These are phyloP conservation scores for Clarireedia monteithiana DNA, from an alignment of 2,329 filamentous ascomycete genomes.

Conservation along the genomic window DNA sequence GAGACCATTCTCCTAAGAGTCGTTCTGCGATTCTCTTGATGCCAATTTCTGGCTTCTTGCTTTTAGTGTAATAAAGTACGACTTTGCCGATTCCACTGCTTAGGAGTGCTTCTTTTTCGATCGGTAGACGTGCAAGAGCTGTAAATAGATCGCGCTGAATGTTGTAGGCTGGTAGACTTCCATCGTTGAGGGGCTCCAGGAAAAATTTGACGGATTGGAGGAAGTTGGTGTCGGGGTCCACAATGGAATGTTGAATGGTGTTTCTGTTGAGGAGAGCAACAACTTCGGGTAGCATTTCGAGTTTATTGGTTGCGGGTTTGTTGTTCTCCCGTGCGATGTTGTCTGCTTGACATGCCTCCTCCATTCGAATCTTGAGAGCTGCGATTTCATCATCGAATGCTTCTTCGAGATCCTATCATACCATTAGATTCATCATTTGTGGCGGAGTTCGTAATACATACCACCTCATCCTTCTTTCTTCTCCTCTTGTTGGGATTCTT, in stretches of 20 bases:
- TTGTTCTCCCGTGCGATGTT: constrained; percentile 72
- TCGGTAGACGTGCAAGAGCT: constrained; percentile 70
- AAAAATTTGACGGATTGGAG: constrained; percentile 95
- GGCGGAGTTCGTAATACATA: constrained; percentile 37
- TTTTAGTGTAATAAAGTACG: constrained; percentile 93
- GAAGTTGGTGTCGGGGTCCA: constrained; percentile 93
- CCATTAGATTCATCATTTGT: constrained; percentile 13
- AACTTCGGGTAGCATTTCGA: constrained; percentile 88
- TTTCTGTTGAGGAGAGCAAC: constrained; percentile 83
- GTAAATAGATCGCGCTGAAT: constrained; percentile 93
- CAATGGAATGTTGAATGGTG: constrained; percentile 72
- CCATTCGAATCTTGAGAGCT: constrained; percentile 82
- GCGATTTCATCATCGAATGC: constrained; percentile 87
- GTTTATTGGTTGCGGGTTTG: constrained; percentile 81
- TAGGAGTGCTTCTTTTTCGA: constrained; percentile 83
- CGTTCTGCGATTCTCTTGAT: constrained; percentile 94
- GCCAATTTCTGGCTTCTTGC: constrained; percentile 74
- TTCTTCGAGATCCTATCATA: constrained; percentile 70
- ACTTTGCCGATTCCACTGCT: constrained; percentile 95
- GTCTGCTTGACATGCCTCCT: constrained; percentile 79
- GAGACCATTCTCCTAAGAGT: constrained; percentile 90
- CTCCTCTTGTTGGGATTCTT: constrained; percentile 63
- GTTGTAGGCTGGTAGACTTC: constrained; percentile 89
- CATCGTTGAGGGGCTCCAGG: constrained; percentile 89
- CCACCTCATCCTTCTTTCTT: constrained; percentile 81